Evolutionary conservation across 768 basidiomycete species (phyloP), one percentile per base, ranked within the genome.

Genomic region (Calvatia gigantea): DNA sequence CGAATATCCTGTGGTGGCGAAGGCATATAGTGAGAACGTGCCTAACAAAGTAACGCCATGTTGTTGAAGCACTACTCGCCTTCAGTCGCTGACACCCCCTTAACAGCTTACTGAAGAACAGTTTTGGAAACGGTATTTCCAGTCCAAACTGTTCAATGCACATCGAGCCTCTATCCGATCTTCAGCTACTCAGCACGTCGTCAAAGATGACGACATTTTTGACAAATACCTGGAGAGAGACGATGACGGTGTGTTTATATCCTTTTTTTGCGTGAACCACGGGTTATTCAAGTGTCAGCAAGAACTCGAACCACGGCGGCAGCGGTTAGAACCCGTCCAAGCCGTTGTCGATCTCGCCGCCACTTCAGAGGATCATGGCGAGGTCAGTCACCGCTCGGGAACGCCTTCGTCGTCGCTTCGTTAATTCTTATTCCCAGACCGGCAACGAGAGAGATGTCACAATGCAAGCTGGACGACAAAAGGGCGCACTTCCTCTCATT

Each of bases 51-150:
- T 88, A 74, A 54, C 57, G 37, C 41, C 46, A 52, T 35, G 27
- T 57, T 55, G 37, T 60, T 27, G 29, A 23, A 37, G 44, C 32
- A 44, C 59, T 63, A 28, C 57, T 64, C 6, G 25, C 8, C n/a
- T 38, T 31, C 39, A 14, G 41, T 55, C 25, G 38, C 54, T 56
- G 47, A 51, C 50, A 49, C 15, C 17, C 48, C 12, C 25, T 54
- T 45, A 32, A 48, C 67, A 98, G 94, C 79, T 98, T 44, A 82
- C 86, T 21, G 93, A 98, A 71, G 86, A 85, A 56, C 87, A 91
- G 64, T 99, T 99, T 67, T 99, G 97, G 97, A 87, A 84, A 64
- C 84, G 97, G 45, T 99, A 98, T 74, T 97, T 99, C 69, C 89
- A 92, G 64, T 96, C 94, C 27, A 94, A 90, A 65, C 77, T 99